These are phyloP conservation scores for Populus trichocarpa DNA, from an alignment of 441 rosid species.

Conservation along the genomic window DNA sequence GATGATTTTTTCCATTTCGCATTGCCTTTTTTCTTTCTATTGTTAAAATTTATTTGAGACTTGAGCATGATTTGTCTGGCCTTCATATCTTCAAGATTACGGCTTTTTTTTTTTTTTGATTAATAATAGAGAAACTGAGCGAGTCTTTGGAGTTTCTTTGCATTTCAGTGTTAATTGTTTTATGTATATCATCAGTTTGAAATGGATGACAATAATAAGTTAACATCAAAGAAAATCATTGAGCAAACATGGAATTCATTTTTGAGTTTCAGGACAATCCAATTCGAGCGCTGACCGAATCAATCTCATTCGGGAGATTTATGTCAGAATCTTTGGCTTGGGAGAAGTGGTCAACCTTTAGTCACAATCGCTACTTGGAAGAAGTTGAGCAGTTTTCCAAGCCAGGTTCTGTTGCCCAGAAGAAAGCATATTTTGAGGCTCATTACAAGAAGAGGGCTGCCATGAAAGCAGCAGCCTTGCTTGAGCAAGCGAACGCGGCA, in stretches of 20 bases:
- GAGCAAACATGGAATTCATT: neutral
- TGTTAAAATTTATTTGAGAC: neutral
- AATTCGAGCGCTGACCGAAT: constrained; percentile 60
- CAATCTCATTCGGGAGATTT: constrained; percentile 87
- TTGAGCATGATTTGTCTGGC: neutral
- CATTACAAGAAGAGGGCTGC: constrained; percentile 81
- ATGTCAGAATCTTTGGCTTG: constrained; percentile 78
- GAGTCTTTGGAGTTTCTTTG: constrained; percentile 2
- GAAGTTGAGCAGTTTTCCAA: constrained; percentile 80
- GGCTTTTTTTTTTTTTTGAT: neutral
- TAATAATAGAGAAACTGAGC: neutral
- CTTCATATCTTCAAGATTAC: neutral
- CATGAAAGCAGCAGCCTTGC: constrained; percentile 42
- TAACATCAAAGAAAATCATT: neutral
- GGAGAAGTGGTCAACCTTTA: constrained; percentile 95
- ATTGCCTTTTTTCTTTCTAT: neutral
- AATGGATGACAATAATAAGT: neutral
- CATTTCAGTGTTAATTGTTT: neutral
- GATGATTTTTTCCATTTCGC: neutral
- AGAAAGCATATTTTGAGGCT: constrained; percentile 87
- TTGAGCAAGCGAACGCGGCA: constrained; percentile 30
- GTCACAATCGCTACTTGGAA: constrained; percentile 88
- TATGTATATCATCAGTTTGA: neutral
- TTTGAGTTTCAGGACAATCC: constrained; percentile 55
- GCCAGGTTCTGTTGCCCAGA: constrained; percentile 93